Evolutionary conservation across 257 asterid genomes (phyloP), one percentile per base, ranked within the genome.

Genomic region (Sherardia arvensis): DNA sequence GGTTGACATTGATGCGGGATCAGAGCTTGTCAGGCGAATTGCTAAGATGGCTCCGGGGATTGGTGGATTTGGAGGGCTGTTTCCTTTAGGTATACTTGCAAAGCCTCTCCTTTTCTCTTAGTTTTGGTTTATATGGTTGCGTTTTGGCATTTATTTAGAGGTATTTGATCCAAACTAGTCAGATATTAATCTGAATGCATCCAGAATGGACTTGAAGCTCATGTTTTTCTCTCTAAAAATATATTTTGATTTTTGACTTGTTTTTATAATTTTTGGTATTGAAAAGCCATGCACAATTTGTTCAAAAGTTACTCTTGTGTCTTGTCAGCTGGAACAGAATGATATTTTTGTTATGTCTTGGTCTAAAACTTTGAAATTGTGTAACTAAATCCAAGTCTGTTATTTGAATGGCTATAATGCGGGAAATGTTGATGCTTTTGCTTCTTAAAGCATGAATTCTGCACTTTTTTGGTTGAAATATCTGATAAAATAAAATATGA

Each of bases 21-120:
- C 98, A 9, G 98, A 92, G 77, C 94, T 92, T 61, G 98, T 92
- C 48, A 66, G 68, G 75, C 81, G 99, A 73, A 92, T 92, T 7
- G 96, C 97, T 66, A 87, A 87, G 73, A 82, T 92, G 98, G 94
- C 97, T 38, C 97, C 98, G 9, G 98, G 98, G 25, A 85, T 91
- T 54, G 98, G 98, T 61, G 98, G 97, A 22, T 92, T 92, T 67
- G 97, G 98, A 61, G 98, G 98, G 61, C 83, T 92, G 54, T 86
- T 83, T 79, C 98, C 98, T 60, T 67, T 87, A 73, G 98, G 98
- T 92, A 82, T 68, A 61, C 7, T 17, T 58, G 8, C 12, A 30
- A 11, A n/a, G n/a, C n/a, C 33, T 21, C 27, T 1, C 23, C 29
- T 11, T 5, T 53, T 8, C 58, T 53, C 26, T 53, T 23, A 20